Conservation (phyloP, 139 green algal species). For the Chlamydomonas asymmetrica region DNA sequence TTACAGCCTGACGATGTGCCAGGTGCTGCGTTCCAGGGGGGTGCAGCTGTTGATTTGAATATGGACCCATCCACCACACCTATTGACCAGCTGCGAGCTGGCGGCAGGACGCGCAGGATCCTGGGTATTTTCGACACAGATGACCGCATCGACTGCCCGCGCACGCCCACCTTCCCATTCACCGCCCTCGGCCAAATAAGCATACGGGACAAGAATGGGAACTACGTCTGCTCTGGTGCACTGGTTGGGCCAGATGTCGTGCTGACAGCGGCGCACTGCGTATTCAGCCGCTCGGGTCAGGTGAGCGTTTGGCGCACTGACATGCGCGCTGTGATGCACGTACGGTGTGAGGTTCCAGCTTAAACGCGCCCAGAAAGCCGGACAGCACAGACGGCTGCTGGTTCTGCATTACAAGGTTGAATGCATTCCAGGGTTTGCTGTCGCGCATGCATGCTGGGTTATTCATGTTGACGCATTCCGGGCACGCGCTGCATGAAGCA, state of each 20-base stretch:
- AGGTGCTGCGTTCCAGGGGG: not conserved
- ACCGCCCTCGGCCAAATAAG: constrained; percentile 54
- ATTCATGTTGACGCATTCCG: too few species aligned
- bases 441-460: too few species aligned
- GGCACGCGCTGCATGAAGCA: too few species aligned
- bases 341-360: too few species aligned
- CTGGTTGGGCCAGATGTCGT: constrained; percentile 51
- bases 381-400: too few species aligned
- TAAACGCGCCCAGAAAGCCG: too few species aligned
- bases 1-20: constrained; percentile 16
- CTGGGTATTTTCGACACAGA: constrained; percentile 5
- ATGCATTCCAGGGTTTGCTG: too few species aligned
- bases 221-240: constrained; percentile 50
- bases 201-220: constrained; percentile 30
- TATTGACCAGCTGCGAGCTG: not conserved
- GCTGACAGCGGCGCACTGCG: constrained; percentile 57
- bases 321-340: too few species aligned
- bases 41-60: not conserved
- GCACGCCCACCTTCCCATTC: constrained; percentile 37
- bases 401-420: too few species aligned
- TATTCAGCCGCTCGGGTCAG: constrained; percentile 38
- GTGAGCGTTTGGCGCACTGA: too few species aligned
- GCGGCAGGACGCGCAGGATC: not conserved
- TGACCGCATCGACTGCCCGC: constrained; percentile 27
- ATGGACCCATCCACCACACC: not conserved